phyloP scores from a whole-genome alignment of 2,329 filamentous ascomycete species.

The Myriosclerotinia curreyana region DNA sequence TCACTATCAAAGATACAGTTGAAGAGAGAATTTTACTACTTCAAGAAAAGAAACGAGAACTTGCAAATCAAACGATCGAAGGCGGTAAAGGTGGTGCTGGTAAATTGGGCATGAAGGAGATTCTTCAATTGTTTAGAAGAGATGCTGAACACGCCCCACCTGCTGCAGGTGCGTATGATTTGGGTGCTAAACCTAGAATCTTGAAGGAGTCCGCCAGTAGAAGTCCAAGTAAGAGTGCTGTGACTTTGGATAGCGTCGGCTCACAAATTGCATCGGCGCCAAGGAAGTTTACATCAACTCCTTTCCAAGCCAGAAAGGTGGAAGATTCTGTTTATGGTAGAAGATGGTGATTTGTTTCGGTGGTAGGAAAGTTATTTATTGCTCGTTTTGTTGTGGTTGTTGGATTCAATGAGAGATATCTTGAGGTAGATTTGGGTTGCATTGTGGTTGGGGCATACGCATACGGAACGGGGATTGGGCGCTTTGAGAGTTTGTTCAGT shows the following conservation, averaged over 20 bases:
- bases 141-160: conserved; percentile 37
- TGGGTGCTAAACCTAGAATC: conserved; percentile 35
- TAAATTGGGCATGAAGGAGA: conserved; percentile 90
- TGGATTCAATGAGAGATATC: neutral
- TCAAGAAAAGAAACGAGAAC: conserved; percentile 86
- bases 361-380: neutral
- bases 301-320: conserved; percentile 17
- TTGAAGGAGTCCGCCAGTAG: conserved; percentile 32
- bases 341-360: conserved; percentile 32
- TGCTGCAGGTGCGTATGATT: conserved; percentile 28
- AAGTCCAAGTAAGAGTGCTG: conserved; percentile 11
- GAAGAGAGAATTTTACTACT: conserved; percentile 94
- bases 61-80: conserved; percentile 91
- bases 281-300: conserved; percentile 29
- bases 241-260: conserved; percentile 18
- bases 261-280: conserved; percentile 20
- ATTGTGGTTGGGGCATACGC: neutral
- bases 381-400: neutral
- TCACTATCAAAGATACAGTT: conserved; percentile 82
- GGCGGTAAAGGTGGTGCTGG: conserved; percentile 68
- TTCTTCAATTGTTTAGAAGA: conserved; percentile 73
- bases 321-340: conserved; percentile 39
- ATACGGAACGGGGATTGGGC: neutral
- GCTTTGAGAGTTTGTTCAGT: neutral
- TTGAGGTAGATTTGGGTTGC: conserved; percentile 7